Evolutionary conservation across 352 stramenopile species (phyloP).

Genomic region (Phytophthora pluvialis): DNA sequence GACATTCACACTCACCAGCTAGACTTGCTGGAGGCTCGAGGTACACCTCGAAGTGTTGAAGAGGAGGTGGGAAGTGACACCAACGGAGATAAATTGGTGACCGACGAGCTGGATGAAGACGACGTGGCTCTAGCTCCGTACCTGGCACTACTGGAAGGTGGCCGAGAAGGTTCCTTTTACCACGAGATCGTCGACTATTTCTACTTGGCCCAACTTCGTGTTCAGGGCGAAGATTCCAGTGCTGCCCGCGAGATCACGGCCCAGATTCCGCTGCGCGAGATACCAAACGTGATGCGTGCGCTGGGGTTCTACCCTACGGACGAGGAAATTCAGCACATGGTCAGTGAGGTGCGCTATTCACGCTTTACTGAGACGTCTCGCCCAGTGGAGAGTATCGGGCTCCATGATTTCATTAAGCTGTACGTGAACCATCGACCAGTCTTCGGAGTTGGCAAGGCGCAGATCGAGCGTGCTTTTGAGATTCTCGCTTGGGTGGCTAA

Average conservation of each 20-base stretch:
- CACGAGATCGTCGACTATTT: conserved; percentile 96
- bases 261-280: conserved; percentile 84
- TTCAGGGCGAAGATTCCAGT: conserved; percentile 91
- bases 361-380: conserved; percentile 81
- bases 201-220: conserved; percentile 92
- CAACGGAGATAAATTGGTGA: background rate
- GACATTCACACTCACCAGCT: conserved; percentile 81
- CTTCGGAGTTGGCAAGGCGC: conserved; percentile 78
- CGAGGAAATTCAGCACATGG: conserved; percentile 91
- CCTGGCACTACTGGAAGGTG: conserved; percentile 88
- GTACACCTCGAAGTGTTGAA: conserved; percentile 18
- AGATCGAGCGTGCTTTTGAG: conserved; percentile 83
- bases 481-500: conserved; percentile 38
- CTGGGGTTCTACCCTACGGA: conserved; percentile 94
- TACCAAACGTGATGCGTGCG: conserved; percentile 93
- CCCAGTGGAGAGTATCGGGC: conserved; percentile 63
- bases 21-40: conserved; percentile 66
- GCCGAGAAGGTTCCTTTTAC: conserved; percentile 80
- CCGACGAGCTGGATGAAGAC: conserved; percentile 18
- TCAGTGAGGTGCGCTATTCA: conserved; percentile 86
- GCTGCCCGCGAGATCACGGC: conserved; percentile 67
- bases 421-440: conserved; percentile 95
- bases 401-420: conserved; percentile 88
- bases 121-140: conserved; percentile 69
- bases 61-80: conserved; percentile 1